Percentiles rank a stretch among this genome's conserved stretches.
Evolutionary conservation across 2,329 filamentous ascomycete species (phyloP).

Genomic region (Periconia macrospinosa): DNA sequence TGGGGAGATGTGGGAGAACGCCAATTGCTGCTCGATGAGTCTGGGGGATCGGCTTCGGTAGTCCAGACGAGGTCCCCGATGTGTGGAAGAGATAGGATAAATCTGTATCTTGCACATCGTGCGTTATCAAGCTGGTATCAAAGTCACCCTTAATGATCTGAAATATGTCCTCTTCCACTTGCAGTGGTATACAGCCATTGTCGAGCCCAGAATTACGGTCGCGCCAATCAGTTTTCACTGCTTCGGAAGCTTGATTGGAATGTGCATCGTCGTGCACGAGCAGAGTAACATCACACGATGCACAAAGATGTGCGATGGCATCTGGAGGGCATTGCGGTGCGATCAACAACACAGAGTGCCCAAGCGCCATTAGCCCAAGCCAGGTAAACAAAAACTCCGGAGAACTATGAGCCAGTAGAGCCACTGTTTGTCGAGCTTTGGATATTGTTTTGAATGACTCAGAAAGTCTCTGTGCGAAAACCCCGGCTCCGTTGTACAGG

Average conservation of each 20-base stretch:
- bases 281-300: slow-evolving; percentile 44
- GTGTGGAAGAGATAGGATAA: slow-evolving; percentile 65
- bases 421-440: slow-evolving; percentile 44
- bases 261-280: slow-evolving; percentile 53
- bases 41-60: slow-evolving; percentile 66
- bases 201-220: slow-evolving; percentile 8
- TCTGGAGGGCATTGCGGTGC: slow-evolving; percentile 53
- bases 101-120: slow-evolving; percentile 31
- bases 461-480: slow-evolving; percentile 39
- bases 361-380: slow-evolving; percentile 61
- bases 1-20: slow-evolving; percentile 54
- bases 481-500: slow-evolving; percentile 35
- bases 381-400: slow-evolving; percentile 62
- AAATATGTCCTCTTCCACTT: slow-evolving; percentile 23
- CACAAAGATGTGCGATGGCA: slow-evolving; percentile 58
- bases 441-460: slow-evolving; percentile 3
- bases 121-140: slow-evolving; percentile 6
- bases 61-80: slow-evolving; percentile 65
- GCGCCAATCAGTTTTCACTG: slow-evolving; percentile 18
- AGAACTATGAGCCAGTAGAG: slow-evolving; percentile 60
- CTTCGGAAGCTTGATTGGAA: slow-evolving; percentile 32
- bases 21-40: slow-evolving; percentile 58
- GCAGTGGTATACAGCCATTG: slow-evolving; percentile 17
- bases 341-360: slow-evolving; percentile 59
- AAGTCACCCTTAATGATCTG: slow-evolving; percentile 16